A percentile compares a stretch with the other conserved stretches of the same genome.
These are phyloP conservation scores for Carex arenaria DNA, from an alignment of 202 grass and related monocot genomes.

Conservation along the genomic window DNA sequence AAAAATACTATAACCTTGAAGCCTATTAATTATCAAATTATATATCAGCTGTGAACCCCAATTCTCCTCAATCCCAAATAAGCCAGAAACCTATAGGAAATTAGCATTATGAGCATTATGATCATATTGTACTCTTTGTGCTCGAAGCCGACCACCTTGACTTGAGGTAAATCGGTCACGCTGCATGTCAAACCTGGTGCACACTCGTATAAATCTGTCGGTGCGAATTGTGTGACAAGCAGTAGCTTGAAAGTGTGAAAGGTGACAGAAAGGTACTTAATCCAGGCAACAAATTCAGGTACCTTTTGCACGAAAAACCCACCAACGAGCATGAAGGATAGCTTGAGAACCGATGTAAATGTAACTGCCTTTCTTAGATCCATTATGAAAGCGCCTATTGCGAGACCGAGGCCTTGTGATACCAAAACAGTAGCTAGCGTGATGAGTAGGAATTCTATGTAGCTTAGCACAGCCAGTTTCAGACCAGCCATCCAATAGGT, in stretches of 20 bases:
- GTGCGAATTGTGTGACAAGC: slow-evolving; percentile 25
- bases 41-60: background rate
- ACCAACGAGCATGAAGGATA: slow-evolving; percentile 27
- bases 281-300: slow-evolving; percentile 30
- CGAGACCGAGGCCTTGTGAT: slow-evolving; percentile 33
- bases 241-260: slow-evolving; percentile 44
- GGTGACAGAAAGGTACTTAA: slow-evolving; percentile 32
- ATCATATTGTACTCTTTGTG: background rate
- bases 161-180: slow-evolving; percentile 17
- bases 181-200: slow-evolving; percentile 13
- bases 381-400: slow-evolving; percentile 37
- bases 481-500: slow-evolving; percentile 42
- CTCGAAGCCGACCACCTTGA: slow-evolving; percentile 18
- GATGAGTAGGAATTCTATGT: slow-evolving; percentile 15
- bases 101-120: slow-evolving; percentile 27
- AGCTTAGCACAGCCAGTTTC: slow-evolving; percentile 11
- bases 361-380: slow-evolving; percentile 28
- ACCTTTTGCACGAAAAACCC: slow-evolving; percentile 35
- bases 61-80: slow-evolving; percentile 38
- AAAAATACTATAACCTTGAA: background rate
- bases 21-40: too few relatives aligned
- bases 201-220: slow-evolving; percentile 26
- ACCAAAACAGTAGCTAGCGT: slow-evolving; percentile 22
- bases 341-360: slow-evolving; percentile 25
- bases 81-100: slow-evolving; percentile 24